Conservation (phyloP, 768 basidiomycete genomes). For the Fomitopsis serialis region DNA sequence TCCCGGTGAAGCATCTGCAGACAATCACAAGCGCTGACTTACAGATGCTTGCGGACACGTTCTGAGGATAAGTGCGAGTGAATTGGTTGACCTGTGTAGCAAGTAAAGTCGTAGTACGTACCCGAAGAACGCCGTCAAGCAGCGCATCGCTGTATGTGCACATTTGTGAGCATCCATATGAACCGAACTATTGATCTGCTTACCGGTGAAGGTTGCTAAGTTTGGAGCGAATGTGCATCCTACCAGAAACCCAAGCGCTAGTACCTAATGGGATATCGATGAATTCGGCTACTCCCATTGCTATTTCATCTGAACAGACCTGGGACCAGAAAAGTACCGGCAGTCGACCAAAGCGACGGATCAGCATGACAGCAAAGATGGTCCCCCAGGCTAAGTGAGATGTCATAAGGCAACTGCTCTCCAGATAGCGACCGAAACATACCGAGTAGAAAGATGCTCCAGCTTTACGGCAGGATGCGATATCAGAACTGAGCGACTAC, state of each 20-base stretch:
- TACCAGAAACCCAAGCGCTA: slow-evolving; percentile 51
- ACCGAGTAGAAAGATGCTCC: slow-evolving; percentile 67
- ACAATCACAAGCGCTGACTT: background rate
- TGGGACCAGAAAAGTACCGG: slow-evolving; percentile 73
- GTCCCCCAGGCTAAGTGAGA: slow-evolving; percentile 47
- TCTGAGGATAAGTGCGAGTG: slow-evolving; percentile 11
- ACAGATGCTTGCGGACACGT: slow-evolving; percentile 60
- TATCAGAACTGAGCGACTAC: background rate
- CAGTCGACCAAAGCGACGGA: slow-evolving; percentile 58
- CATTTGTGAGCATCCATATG: background rate
- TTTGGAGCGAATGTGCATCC: slow-evolving; percentile 56
- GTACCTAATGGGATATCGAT: slow-evolving; percentile 30
- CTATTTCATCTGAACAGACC: slow-evolving; percentile 24
- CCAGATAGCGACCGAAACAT: background rate
- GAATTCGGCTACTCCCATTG: too few relatives aligned
- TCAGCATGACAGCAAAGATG: slow-evolving; percentile 55
- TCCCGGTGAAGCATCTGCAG: background rate
- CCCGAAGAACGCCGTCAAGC: slow-evolving; percentile 54
- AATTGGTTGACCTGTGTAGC: background rate
- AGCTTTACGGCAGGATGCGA: slow-evolving; percentile 29
- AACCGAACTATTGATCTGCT: slow-evolving; percentile 4
- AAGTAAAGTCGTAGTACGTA: slow-evolving; percentile 18
- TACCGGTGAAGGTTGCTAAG: slow-evolving; percentile 52
- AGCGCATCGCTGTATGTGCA: slow-evolving; percentile 44
- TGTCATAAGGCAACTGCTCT: background rate